Evolutionary conservation across 1,139 yeast genomes (phyloP).

Genomic region (Debaryomyces nepalensis): DNA sequence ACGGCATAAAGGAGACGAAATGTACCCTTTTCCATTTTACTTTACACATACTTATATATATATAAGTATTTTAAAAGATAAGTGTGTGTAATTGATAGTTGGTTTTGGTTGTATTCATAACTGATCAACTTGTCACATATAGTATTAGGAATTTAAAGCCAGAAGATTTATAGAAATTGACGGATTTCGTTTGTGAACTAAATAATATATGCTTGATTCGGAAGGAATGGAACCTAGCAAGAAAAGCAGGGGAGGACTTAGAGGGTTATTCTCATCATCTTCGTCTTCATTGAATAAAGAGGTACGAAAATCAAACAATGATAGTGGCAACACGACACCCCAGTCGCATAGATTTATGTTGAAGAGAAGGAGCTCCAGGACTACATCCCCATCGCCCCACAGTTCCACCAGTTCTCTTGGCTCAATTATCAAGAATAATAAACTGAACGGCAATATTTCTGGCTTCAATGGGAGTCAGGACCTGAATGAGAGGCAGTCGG

Average conservation of each 20-base stretch:
- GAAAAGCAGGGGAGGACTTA: constrained; percentile 11
- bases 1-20: too few species aligned
- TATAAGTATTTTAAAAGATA: too few species aligned
- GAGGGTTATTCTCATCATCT: constrained; percentile 13
- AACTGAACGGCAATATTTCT: background rate
- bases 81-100: too few species aligned
- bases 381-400: constrained; percentile 21
- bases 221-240: constrained; percentile 1
- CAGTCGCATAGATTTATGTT: constrained; percentile 25
- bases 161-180: too few species aligned
- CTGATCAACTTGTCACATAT: too few species aligned
- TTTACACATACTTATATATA: too few species aligned
- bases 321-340: constrained; percentile 9
- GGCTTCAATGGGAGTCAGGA: constrained; percentile 10
- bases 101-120: too few species aligned
- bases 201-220: constrained; percentile 5
- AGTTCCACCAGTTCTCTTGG: constrained; percentile 21
- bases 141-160: too few species aligned
- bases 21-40: too few species aligned
- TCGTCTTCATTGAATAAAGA: constrained; percentile 10
- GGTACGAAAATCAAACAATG: constrained; percentile 2
- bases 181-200: too few species aligned
- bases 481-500: constrained; percentile 8
- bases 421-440: constrained; percentile 18
- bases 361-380: constrained; percentile 21